Base-by-base conservation (phyloP, 1,139 yeast genomes). In the Blastobotrys aristatus region DNA sequence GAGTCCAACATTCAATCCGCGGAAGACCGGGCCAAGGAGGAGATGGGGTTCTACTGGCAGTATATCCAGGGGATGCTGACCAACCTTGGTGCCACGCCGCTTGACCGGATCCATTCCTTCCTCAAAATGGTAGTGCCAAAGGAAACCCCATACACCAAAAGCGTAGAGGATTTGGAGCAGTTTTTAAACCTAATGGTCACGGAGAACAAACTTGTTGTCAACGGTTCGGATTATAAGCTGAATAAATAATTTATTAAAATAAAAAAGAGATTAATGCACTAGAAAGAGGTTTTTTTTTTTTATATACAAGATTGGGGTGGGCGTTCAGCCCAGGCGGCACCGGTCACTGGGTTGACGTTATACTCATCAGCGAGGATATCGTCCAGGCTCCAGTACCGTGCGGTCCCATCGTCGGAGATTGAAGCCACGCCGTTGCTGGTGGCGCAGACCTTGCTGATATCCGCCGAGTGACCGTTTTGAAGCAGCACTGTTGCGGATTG, bases 1-100 rank as follows among this genome's bases (percentile, higher is more conserved):
- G 13, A 7, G 10, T 50, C 59, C 11, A 61, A 60, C 14, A 56
- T 59, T 13, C 62, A 57, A 41, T 49, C 58, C 3, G 55, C 59
- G 3, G 65, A 62, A 40, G 70, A 62, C 32, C 54, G 59, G 33
- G 57, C 63, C 10, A 54, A 56, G 34, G 71, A 68, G 43, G 72
- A 68, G 44, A 67, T 70, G 71, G 56, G 62, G 30, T 57, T 65
- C 7, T 71, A 63, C 57, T 72, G 76, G 74, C 76, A 80, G 0
- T 77, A 74, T 53, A 72, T 80, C 32, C 65, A 62, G 14, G 80
- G 79, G 1, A 79, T 80, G 77, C 64, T 80, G 37, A 75, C 74
- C 3, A 80, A 79, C 51, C 64, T 79, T 43, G 82, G 81, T 0
- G 59, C 75, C 0, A 61, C 78, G 51, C 75, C 78, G 4, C 59